Evolutionary conservation across 352 stramenopile genomes (phyloP).

Genomic region (Globisporangium uncinulatum): DNA sequence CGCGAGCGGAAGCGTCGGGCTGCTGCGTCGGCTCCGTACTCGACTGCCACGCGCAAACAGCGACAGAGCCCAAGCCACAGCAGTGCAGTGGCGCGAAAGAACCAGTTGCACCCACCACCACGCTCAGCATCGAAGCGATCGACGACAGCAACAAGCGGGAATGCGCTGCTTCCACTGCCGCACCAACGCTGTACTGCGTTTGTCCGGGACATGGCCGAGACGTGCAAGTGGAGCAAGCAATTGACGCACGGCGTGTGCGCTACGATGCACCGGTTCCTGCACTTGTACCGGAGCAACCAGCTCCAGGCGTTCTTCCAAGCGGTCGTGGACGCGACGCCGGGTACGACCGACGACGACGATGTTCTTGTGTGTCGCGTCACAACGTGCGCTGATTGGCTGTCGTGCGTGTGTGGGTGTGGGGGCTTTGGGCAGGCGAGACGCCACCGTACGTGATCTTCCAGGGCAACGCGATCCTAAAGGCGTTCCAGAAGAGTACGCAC

Average conservation of each 20-base stretch:
- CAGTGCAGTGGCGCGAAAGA: neutral
- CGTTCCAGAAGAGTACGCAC: conserved; percentile 37
- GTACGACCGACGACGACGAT: conserved; percentile 12
- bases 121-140: too few relatives aligned
- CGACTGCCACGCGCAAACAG: neutral
- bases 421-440: conserved; percentile 19
- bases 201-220: conserved; percentile 27
- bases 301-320: conserved; percentile 31
- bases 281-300: conserved; percentile 35
- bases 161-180: too few relatives aligned
- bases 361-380: neutral
- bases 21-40: neutral
- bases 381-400: neutral
- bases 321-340: conserved; percentile 28
- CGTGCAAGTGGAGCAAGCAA: conserved; percentile 29
- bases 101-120: too few relatives aligned
- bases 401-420: neutral
- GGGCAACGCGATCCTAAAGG: conserved; percentile 29
- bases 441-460: conserved; percentile 25
- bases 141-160: neutral
- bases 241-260: conserved; percentile 24
- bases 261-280: conserved; percentile 31
- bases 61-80: neutral
- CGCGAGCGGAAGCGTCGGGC: conserved; percentile 1
- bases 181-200: conserved; percentile 23